phyloP scores from a whole-genome alignment of 257 asterid species.

The Leonotis leonurus region DNA sequence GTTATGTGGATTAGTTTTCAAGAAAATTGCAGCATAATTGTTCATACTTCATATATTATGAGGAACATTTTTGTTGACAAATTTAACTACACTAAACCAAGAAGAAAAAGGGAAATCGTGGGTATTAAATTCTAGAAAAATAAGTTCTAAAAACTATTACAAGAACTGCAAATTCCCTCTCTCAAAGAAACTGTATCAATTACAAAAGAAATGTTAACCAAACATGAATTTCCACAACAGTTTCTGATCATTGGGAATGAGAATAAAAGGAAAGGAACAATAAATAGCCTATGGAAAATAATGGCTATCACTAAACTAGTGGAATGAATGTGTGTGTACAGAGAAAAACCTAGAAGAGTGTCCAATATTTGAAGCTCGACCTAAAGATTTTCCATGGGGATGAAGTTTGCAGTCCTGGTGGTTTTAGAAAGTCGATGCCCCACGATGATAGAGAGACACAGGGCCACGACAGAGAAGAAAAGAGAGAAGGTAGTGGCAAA shows the following conservation, averaged over 20 bases:
- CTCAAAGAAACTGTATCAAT: neutral
- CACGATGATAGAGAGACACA: conserved; percentile 33
- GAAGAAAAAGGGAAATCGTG: neutral
- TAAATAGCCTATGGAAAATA: neutral
- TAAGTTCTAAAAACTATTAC: neutral
- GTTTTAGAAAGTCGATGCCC: conserved; percentile 33
- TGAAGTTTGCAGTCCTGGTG: conserved; percentile 26
- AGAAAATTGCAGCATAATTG: neutral
- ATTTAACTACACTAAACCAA: too few relatives aligned
- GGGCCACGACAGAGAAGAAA: conserved; percentile 44
- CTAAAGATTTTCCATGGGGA: conserved; percentile 48
- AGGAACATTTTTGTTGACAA: neutral
- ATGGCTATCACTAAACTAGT: conserved; percentile 7
- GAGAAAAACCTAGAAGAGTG: neutral
- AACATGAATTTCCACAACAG: conserved; percentile 6
- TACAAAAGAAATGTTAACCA: conserved; percentile 8
- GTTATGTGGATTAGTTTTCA: neutral
- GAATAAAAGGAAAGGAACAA: neutral
- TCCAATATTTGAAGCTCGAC: neutral
- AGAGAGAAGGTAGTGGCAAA: conserved; percentile 47
- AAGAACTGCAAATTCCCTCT: neutral
- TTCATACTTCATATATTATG: neutral
- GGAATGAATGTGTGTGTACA: neutral
- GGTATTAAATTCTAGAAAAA: neutral
- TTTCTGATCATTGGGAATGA: neutral